Evolutionary conservation across 768 basidiomycete species (phyloP).

Genomic region (Crucibulum laeve): DNA sequence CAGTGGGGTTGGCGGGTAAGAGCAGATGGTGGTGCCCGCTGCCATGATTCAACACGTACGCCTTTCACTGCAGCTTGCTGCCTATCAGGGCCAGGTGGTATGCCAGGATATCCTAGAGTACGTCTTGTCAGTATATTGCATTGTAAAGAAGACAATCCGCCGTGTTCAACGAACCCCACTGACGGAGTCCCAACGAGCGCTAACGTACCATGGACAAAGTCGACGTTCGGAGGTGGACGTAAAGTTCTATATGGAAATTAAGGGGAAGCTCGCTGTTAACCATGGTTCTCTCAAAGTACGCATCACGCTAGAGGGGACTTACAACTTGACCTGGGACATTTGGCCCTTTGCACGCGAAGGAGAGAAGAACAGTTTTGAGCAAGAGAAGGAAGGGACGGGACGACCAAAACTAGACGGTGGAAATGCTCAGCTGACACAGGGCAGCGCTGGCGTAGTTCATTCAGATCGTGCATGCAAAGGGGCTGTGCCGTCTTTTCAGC

Average conservation of each 20-base stretch:
- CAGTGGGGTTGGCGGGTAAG: neutral
- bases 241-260: slow-evolving; percentile 55
- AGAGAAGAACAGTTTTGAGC: neutral
- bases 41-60: slow-evolving; percentile 40
- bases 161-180: too few species aligned
- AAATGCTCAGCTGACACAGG: neutral
- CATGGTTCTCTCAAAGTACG: neutral
- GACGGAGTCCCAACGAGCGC: neutral
- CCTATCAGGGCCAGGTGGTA: slow-evolving; percentile 72
- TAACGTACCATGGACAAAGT: slow-evolving; percentile 74
- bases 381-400: neutral
- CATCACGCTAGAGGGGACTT: slow-evolving; percentile 7
- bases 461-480: neutral
- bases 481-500: too few species aligned
- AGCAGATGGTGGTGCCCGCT: slow-evolving; percentile 2
- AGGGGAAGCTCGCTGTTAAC: slow-evolving; percentile 1
- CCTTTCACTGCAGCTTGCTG: slow-evolving; percentile 85
- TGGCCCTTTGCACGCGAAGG: neutral
- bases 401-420: neutral
- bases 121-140: slow-evolving; percentile 12
- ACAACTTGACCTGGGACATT: slow-evolving; percentile 35
- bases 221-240: slow-evolving; percentile 84
- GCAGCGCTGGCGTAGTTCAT: neutral
- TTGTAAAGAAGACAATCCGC: too few species aligned
- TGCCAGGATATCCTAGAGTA: slow-evolving; percentile 72